Conservation (phyloP, 139 green algal species). For the Picochlorum sp. region DNA sequence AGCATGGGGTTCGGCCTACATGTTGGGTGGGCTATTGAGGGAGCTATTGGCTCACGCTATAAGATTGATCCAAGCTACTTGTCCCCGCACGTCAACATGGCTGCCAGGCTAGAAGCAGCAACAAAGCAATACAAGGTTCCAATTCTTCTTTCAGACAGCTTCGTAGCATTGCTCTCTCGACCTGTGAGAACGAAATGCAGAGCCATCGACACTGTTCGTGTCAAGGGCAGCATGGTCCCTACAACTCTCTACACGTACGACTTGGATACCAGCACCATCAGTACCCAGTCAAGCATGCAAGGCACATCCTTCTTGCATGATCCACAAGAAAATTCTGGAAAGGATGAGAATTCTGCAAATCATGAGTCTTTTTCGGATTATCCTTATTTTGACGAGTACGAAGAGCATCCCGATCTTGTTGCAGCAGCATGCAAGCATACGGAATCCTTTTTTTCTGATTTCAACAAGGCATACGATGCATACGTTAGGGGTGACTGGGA, state of each 20-base stretch:
- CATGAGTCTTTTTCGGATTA: slow-evolving; percentile 13
- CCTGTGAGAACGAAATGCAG: slow-evolving; percentile 31
- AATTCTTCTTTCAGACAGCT: slow-evolving; percentile 71
- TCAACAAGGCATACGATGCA: slow-evolving; percentile 19
- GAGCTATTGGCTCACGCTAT: slow-evolving; percentile 85
- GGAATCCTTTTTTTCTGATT: too few relatives aligned
- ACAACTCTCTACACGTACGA: slow-evolving; percentile 75
- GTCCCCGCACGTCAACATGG: slow-evolving; percentile 96
- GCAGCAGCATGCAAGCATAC: slow-evolving; percentile 25
- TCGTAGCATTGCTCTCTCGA: slow-evolving; percentile 47
- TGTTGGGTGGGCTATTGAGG: slow-evolving; percentile 91
- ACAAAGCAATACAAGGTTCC: slow-evolving; percentile 79
- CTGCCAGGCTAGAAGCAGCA: slow-evolving; percentile 81
- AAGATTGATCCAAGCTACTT: slow-evolving; percentile 96
- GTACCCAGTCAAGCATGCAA: slow-evolving; percentile 13
- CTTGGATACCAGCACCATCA: slow-evolving; percentile 12
- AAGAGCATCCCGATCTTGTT: slow-evolving; percentile 65
- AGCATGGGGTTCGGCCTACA: slow-evolving; percentile 93
- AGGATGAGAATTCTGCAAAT: neutral
- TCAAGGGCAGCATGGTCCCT: slow-evolving; percentile 81
- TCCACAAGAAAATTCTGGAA: neutral
- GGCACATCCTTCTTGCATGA: neutral
- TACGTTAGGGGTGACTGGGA: slow-evolving; percentile 68
- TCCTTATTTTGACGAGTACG: slow-evolving; percentile 52
- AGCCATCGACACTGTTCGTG: slow-evolving; percentile 85